phyloP scores from a whole-genome alignment of 805 yeast genomes.

The Kazachstania viticola region DNA sequence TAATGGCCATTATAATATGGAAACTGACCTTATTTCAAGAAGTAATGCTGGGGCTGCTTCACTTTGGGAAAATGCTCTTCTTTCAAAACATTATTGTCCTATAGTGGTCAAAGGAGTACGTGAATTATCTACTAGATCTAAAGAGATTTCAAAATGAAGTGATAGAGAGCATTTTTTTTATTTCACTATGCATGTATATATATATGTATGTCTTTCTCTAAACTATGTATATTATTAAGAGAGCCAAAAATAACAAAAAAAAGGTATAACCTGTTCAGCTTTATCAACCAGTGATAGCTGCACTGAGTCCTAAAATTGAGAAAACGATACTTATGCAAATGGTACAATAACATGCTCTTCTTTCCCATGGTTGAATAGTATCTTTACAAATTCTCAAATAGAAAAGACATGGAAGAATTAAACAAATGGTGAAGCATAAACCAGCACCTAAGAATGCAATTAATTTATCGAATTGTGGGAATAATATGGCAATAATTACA shows the following conservation, averaged over 20 bases:
- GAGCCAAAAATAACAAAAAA: no score
- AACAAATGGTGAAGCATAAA: conserved; percentile 67
- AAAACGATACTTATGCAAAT: conserved; percentile 35
- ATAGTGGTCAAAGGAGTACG: conserved; percentile 58
- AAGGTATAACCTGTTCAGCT: no score
- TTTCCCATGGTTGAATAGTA: conserved; percentile 33
- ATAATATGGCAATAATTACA: conserved; percentile 46
- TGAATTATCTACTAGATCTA: conserved; percentile 29
- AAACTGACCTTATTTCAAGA: conserved; percentile 55
- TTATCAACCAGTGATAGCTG: no score
- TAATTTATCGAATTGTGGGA: conserved; percentile 73
- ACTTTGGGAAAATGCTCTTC: conserved; percentile 74
- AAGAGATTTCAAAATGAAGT: conserved; percentile 11
- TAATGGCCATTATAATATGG: conserved; percentile 66
- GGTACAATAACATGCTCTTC: conserved; percentile 30
- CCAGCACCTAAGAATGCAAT: conserved; percentile 77
- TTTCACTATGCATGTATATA: no score
- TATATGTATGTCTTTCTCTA: no score
- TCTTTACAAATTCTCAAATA: conserved; percentile 46
- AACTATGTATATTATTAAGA: no score
- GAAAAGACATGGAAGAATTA: conserved; percentile 66
- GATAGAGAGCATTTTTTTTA: no score
- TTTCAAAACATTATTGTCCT: conserved; percentile 78
- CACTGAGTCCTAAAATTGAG: conserved; percentile 51
- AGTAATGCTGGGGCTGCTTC: conserved; percentile 82